phyloP scores from a whole-genome alignment of 345 rosid species.

The Litchi chinensis region DNA sequence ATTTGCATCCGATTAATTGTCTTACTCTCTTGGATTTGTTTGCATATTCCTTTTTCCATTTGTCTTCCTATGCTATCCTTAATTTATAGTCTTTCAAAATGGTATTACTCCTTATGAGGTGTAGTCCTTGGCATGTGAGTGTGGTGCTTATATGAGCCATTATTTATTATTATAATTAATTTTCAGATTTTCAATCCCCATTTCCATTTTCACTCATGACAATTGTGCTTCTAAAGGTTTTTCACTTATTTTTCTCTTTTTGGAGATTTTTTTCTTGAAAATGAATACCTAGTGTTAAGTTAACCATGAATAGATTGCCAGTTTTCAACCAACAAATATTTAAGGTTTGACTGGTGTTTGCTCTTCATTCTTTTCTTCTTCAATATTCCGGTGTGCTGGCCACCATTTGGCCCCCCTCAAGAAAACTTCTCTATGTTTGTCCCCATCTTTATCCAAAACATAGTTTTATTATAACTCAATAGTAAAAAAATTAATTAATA shows the following conservation, averaged over 20 bases:
- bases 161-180: neutral
- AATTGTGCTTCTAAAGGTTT: neutral
- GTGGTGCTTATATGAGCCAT: neutral
- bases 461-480: too few species aligned
- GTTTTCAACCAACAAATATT: too few species aligned
- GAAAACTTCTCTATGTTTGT: too few species aligned
- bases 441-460: too few species aligned
- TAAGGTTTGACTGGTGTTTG: too few species aligned
- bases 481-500: too few species aligned
- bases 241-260: neutral
- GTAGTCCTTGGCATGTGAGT: neutral
- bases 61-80: neutral
- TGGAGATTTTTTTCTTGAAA: neutral
- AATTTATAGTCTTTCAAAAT: neutral
- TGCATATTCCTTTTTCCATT: neutral
- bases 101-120: neutral
- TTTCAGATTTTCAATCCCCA: neutral
- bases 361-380: too few species aligned
- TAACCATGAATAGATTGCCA: too few species aligned
- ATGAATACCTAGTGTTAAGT: too few species aligned
- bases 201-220: too few species aligned
- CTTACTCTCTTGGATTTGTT: neutral
- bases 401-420: too few species aligned
- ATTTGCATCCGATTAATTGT: neutral
- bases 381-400: too few species aligned